phyloP scores from a whole-genome alignment of 768 basidiomycete species.

The Boletus rubropictus region DNA sequence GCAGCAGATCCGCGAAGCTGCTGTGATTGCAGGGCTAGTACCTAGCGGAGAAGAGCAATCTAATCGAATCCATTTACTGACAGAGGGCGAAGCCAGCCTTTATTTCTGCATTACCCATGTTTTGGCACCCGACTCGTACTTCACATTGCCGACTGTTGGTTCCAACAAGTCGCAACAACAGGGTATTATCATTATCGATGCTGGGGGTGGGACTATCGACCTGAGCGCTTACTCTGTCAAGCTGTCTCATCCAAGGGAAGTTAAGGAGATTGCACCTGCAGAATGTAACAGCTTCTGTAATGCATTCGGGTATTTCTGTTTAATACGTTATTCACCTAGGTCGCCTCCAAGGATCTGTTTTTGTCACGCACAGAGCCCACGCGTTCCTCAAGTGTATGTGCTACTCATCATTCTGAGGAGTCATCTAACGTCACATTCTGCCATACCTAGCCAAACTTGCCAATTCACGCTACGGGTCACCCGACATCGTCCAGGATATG shows the following conservation, averaged over 20 bases:
- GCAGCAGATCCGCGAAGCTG: slow-evolving; percentile 25
- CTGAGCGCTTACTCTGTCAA: slow-evolving; percentile 33
- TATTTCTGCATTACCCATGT: slow-evolving; percentile 40
- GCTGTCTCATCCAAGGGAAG: slow-evolving; percentile 13
- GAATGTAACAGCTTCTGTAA: slow-evolving; percentile 18
- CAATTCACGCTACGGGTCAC: slow-evolving; percentile 24
- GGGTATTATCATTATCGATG: slow-evolving; percentile 40
- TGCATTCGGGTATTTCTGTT: not conserved
- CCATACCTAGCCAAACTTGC: slow-evolving; percentile 26
- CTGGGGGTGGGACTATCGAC: slow-evolving; percentile 39
- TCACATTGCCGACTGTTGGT: not conserved
- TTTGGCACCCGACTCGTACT: slow-evolving; percentile 29
- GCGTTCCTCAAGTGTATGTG: slow-evolving; percentile 25
- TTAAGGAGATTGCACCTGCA: slow-evolving; percentile 34
- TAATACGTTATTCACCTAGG: slow-evolving; percentile 20
- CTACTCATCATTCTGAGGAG: not conserved
- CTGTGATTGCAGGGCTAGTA: slow-evolving; percentile 20
- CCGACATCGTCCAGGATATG: slow-evolving; percentile 31
- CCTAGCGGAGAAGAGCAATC: slow-evolving; percentile 8
- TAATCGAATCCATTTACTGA: slow-evolving; percentile 21
- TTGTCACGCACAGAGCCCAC: slow-evolving; percentile 29
- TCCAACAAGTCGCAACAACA: slow-evolving; percentile 25
- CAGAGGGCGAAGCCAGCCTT: slow-evolving; percentile 26
- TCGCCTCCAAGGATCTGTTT: slow-evolving; percentile 34
- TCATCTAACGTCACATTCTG: not conserved